Evolutionary conservation across 2,329 filamentous ascomycete species (phyloP).

Genomic region (Alternaria sp.): DNA sequence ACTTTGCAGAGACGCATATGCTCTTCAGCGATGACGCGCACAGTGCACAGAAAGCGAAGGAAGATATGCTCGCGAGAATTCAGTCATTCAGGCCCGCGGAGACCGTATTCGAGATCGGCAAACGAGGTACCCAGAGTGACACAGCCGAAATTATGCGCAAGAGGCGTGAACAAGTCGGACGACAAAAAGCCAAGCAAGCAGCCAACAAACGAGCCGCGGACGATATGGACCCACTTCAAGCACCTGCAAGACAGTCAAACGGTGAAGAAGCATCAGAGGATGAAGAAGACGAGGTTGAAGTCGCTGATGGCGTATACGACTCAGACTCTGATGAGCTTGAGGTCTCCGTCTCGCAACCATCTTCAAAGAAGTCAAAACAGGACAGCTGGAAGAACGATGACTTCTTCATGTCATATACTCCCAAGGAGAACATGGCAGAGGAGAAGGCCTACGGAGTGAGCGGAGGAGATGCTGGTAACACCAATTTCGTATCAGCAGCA

Average conservation of each 20-base stretch:
- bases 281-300: slow-evolving; percentile 47
- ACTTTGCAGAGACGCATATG: slow-evolving; percentile 77
- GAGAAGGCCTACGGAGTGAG: slow-evolving; percentile 94
- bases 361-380: slow-evolving; percentile 36
- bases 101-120: slow-evolving; percentile 94
- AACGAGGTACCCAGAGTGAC: slow-evolving; percentile 67
- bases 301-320: slow-evolving; percentile 43
- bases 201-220: slow-evolving; percentile 44
- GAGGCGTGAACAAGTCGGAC: slow-evolving; percentile 72
- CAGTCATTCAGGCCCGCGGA: slow-evolving; percentile 88
- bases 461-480: slow-evolving; percentile 66
- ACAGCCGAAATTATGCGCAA: slow-evolving; percentile 79
- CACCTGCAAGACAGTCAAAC: slow-evolving; percentile 15
- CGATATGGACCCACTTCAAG: slow-evolving; percentile 7
- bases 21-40: slow-evolving; percentile 71
- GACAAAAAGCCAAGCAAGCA: slow-evolving; percentile 55
- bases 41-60: slow-evolving; percentile 70
- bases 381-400: slow-evolving; percentile 80
- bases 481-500: slow-evolving; percentile 88
- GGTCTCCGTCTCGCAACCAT: slow-evolving; percentile 55
- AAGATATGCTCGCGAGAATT: slow-evolving; percentile 86
- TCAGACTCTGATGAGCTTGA: slow-evolving; percentile 62
- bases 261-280: slow-evolving; percentile 42
- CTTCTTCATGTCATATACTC: slow-evolving; percentile 96
- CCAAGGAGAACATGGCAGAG: slow-evolving; percentile 82